Conservation (phyloP, 768 basidiomycete genomes). For the Crucibulum laeve region DNA sequence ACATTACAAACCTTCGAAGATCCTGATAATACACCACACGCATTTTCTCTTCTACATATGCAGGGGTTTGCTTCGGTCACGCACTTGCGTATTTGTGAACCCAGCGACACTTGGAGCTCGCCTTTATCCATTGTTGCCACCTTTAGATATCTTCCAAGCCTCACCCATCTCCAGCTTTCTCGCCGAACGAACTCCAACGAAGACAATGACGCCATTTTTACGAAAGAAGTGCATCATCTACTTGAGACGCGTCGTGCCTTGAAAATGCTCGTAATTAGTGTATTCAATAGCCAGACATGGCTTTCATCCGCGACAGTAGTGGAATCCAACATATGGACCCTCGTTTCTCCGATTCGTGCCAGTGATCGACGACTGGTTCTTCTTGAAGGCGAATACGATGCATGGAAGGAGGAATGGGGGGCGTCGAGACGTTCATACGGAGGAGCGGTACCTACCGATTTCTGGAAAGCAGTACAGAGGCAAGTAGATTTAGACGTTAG, state of each 20-base stretch:
- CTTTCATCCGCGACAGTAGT: conserved; percentile 7
- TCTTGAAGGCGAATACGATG: conserved; percentile 14
- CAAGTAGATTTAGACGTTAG: neutral
- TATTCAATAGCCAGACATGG: conserved; percentile 20
- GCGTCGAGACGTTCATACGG: conserved; percentile 10
- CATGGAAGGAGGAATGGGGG: conserved; percentile 21
- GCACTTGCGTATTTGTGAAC: conserved; percentile 35
- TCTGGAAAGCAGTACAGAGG: conserved; percentile 10
- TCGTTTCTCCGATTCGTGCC: conserved; percentile 13
- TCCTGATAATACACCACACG: conserved; percentile 1
- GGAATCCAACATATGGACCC: conserved; percentile 22
- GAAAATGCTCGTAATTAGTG: conserved; percentile 28
- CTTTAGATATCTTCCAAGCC: conserved; percentile 27
- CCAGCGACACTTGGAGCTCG: conserved; percentile 28
- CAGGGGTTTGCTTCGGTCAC: conserved; percentile 21
- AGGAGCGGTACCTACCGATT: conserved; percentile 13
- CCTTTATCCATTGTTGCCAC: conserved; percentile 25
- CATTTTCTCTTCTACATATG: conserved; percentile 2
- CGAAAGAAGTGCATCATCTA: conserved; percentile 23
- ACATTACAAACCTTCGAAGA: conserved; percentile 23
- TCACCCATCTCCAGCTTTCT: conserved; percentile 35
- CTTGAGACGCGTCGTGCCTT: conserved; percentile 21
- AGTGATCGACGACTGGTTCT: conserved; percentile 19
- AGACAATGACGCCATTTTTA: conserved; percentile 35
- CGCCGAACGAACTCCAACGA: conserved; percentile 35